Evolutionary conservation across 139 green algal species (phyloP).

Genomic region (Tetratostichococcus sp.): DNA sequence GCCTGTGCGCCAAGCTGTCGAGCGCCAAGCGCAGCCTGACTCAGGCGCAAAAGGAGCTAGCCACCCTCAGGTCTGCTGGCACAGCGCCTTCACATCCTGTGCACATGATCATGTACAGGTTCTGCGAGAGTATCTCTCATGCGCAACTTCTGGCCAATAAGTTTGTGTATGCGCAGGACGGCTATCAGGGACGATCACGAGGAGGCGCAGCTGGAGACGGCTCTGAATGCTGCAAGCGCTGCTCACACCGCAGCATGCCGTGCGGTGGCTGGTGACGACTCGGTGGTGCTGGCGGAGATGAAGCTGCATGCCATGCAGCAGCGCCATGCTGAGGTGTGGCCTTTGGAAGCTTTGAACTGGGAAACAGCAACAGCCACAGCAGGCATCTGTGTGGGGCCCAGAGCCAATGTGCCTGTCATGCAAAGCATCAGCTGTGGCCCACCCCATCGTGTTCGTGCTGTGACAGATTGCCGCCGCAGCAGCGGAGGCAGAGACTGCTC

Average conservation of each 20-base stretch:
- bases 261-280: slow-evolving; percentile 6
- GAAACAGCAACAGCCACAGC: neutral
- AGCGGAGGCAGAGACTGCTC: neutral
- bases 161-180: neutral
- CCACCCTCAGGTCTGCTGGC: neutral
- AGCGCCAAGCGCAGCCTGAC: neutral
- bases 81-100: too few species aligned
- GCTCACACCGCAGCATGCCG: neutral
- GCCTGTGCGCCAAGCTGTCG: neutral
- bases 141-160: too few species aligned
- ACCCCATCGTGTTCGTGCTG: neutral
- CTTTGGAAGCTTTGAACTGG: neutral
- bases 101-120: too few species aligned
- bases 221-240: neutral
- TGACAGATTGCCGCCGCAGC: slow-evolving; percentile 17
- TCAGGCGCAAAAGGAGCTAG: neutral
- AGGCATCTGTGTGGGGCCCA: too few species aligned
- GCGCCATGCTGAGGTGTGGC: neutral
- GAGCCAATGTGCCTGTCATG: too few species aligned
- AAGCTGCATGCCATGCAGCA: slow-evolving; percentile 1
- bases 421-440: too few species aligned
- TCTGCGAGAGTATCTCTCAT: too few species aligned
- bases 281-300: slow-evolving; percentile 6
- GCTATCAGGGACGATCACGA: neutral
- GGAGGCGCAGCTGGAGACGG: neutral